Evolutionary conservation across 1,284 basidiomycete genomes (phyloP), one percentile per base, ranked within the genome.

Genomic region (Apiotrichum akiyoshidainum): DNA sequence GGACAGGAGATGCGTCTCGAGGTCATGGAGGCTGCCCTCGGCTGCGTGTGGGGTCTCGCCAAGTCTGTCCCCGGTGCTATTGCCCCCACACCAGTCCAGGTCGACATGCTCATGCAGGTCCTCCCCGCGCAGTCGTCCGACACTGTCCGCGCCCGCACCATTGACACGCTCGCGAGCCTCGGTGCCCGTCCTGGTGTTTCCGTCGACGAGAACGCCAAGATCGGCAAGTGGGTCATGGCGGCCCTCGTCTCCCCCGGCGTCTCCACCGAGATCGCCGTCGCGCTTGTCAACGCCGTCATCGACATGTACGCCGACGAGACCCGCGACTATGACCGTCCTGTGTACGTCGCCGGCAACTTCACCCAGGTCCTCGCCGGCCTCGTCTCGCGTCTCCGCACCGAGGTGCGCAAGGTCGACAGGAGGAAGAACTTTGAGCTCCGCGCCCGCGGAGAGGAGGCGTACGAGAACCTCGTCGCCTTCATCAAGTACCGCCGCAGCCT

Each of bases 251-350:
- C 86, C 60, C 81, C 82, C 46, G 75, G 77, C 54, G 63, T 76
- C 31, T 70, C 75, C 26, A 82, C 86, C 2, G 93, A 97, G 70
- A 82, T 87, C 0, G 81, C 89, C 57, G 81, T 97, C 19, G 91
- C 95, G 67, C 85, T 86, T 0, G 80, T 87, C 35, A 93, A 95
- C 40, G 90, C 89, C 31, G 76, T 98, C 50, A 91, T 98, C 65
- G 95, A 98, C 75, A 88, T 95, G 52, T 99, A 90, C 76, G 91
- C 93, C 2, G 95, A 99, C 78, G 96, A 99, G 76, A 83, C 79
- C 11, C 78, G 85, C 51, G 82, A 86, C 0, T 96, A 90, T 74
- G 94, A 99, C 76, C 68, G 83, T 58, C 88, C 87, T 65, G 81
- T 80, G 13, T 98, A 97, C 79, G 82, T 85, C 17, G 73, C 84